Evolutionary conservation across 2,329 filamentous ascomycete genomes (phyloP).

Genomic region (Pseudomassariella vexata): DNA sequence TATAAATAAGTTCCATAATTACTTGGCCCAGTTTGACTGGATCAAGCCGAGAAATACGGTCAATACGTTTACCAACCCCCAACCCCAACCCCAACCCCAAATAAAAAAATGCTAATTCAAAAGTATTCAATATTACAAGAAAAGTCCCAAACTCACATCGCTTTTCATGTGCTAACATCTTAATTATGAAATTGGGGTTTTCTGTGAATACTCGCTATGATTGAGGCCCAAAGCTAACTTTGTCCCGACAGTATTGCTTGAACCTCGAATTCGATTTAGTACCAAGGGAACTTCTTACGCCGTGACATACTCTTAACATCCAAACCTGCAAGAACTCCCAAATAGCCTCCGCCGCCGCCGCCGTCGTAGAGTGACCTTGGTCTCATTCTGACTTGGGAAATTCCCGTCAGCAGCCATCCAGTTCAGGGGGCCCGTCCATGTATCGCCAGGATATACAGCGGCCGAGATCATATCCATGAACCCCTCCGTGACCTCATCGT

Average conservation of each 20-base stretch:
- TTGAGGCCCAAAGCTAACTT: slow-evolving; percentile 35
- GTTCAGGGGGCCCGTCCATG: slow-evolving; percentile 5
- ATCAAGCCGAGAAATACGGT: no score
- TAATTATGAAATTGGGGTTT: neutral
- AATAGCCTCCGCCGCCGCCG: slow-evolving; percentile 43
- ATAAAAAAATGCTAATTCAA: no score
- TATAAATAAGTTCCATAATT: no score
- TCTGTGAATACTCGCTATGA: slow-evolving; percentile 14
- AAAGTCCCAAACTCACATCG: no score
- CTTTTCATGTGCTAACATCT: no score
- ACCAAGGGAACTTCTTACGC: neutral
- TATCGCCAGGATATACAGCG: slow-evolving; percentile 4
- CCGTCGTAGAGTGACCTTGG: slow-evolving; percentile 39
- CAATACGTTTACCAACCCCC: no score
- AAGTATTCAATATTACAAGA: no score
- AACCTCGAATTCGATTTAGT: slow-evolving; percentile 24
- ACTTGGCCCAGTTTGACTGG: no score
- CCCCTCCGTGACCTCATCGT: slow-evolving; percentile 19
- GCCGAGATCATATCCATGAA: slow-evolving; percentile 14
- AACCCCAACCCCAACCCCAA: no score
- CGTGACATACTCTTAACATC: slow-evolving; percentile 36
- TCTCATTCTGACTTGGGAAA: slow-evolving; percentile 39
- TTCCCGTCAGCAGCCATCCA: slow-evolving; percentile 23
- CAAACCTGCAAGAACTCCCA: slow-evolving; percentile 53
- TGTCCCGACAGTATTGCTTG: slow-evolving; percentile 37